These are phyloP conservation scores for Pichia sp. DNA, from an alignment of 1,139 yeast species.

Conservation along the genomic window DNA sequence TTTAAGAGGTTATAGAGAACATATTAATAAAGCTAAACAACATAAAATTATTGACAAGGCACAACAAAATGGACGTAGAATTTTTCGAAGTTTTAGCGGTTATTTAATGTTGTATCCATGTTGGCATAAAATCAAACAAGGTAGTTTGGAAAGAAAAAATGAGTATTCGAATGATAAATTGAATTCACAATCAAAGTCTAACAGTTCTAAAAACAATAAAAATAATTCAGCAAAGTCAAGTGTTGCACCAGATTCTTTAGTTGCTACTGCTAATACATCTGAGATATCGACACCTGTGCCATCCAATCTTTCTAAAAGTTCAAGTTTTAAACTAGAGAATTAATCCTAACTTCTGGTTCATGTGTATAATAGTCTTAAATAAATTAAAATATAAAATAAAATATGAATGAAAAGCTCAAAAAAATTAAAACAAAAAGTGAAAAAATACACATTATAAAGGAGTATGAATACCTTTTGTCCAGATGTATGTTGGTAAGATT, in stretches of 20 bases:
- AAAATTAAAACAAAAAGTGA: not conserved
- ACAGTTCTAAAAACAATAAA: not conserved
- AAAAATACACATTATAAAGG: not conserved
- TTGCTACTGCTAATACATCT: not conserved
- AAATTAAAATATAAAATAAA: too few relatives aligned
- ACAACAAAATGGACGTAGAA: slow-evolving; percentile 2
- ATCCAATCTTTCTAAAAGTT: not conserved
- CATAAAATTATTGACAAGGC: slow-evolving; percentile 5
- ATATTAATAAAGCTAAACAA: slow-evolving; percentile 3
- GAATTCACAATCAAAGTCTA: not conserved
- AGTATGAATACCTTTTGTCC: not conserved
- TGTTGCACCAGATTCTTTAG: not conserved
- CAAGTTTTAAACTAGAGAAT: not conserved
- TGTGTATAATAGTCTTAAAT: not conserved
- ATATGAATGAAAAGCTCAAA: too few relatives aligned
- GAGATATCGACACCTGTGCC: not conserved
- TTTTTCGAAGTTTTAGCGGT: slow-evolving; percentile 15
- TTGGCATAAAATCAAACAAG: slow-evolving; percentile 12
- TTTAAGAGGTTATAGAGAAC: slow-evolving; percentile 11
- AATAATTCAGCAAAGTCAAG: not conserved
- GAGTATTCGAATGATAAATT: slow-evolving; percentile 3
- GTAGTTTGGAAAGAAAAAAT: slow-evolving; percentile 4
- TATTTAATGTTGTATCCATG: slow-evolving; percentile 13
- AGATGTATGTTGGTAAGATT: not conserved
- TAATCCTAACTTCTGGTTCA: not conserved